Percentiles rank a stretch among this genome's conserved stretches.
phyloP scores from a whole-genome alignment of 2,329 filamentous ascomycete genomes.

The Juglanconis sp. region DNA sequence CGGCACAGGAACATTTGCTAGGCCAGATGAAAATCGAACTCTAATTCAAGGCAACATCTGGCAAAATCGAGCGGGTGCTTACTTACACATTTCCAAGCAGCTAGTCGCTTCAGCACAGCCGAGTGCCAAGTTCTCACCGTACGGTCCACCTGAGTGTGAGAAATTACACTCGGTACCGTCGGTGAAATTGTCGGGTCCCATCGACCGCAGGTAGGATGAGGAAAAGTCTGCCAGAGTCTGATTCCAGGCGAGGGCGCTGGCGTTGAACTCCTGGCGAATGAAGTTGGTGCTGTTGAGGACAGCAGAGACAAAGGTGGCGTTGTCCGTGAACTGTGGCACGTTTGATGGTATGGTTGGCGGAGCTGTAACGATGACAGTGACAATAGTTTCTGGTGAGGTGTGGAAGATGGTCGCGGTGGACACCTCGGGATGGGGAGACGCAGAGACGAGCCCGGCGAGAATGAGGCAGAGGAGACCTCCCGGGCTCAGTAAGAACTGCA shows the following conservation, averaged over 20 bases:
- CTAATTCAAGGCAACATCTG: not conserved
- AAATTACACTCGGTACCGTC: conserved; percentile 40
- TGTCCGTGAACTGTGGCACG: conserved; percentile 34
- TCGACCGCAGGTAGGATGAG: conserved; percentile 40
- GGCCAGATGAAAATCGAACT: not conserved
- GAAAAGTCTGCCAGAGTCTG: conserved; percentile 57
- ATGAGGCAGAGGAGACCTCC: not conserved
- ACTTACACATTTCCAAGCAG: conserved; percentile 57
- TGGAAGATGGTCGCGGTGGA: not conserved
- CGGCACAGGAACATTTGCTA: not conserved
- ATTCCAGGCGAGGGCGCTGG: conserved; percentile 61
- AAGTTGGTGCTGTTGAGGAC: conserved; percentile 64
- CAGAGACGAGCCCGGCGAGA: not conserved
- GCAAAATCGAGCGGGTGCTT: not conserved
- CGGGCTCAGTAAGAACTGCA: not conserved
- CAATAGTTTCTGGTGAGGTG: not conserved
- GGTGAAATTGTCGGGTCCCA: not conserved
- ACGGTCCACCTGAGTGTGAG: conserved; percentile 57
- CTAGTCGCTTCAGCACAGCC: conserved; percentile 60
- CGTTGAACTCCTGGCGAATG: conserved; percentile 63
- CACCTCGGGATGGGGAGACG: not conserved
- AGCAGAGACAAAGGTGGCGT: conserved; percentile 44
- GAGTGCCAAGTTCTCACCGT: conserved; percentile 72
- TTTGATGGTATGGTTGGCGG: conserved; percentile 32
- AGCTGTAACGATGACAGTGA: conserved; percentile 31